phyloP scores from a whole-genome alignment of 768 basidiomycete species.

The Leccinum broughii region DNA sequence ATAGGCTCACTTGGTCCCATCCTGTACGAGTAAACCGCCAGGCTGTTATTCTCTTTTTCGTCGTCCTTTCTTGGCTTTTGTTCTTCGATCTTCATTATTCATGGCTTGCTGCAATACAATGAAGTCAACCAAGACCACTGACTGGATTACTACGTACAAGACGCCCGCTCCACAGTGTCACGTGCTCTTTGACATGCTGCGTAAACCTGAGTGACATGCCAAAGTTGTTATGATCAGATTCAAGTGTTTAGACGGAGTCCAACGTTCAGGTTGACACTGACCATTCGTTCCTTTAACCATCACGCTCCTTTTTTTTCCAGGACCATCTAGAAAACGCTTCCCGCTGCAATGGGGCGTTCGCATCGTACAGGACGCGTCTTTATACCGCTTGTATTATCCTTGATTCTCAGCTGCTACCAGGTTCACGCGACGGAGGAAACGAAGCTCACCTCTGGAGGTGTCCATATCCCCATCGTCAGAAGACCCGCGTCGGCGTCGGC shows the following conservation, averaged over 20 bases:
- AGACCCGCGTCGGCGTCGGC: background rate
- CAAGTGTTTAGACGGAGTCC: background rate
- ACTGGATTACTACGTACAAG: background rate
- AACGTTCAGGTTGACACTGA: background rate
- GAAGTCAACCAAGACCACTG: background rate
- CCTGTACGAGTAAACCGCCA: constrained; percentile 18
- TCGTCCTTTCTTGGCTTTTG: constrained; percentile 1
- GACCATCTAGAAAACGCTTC: background rate
- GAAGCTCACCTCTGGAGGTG: constrained; percentile 16
- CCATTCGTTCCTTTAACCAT: background rate
- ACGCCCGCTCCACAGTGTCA: constrained; percentile 1
- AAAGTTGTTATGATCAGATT: background rate
- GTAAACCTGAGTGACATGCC: background rate
- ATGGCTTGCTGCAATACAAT: constrained; percentile 1
- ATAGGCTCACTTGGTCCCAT: constrained; percentile 7
- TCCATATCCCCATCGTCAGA: constrained; percentile 28
- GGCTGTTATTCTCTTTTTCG: constrained; percentile 5
- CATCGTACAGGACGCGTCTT: constrained; percentile 8
- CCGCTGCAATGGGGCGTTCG: constrained; percentile 13
- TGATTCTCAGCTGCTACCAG: constrained; percentile 1
- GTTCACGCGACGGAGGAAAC: constrained; percentile 3
- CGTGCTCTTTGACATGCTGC: constrained; percentile 3
- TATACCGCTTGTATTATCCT: constrained; percentile 1
- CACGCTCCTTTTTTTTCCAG: background rate
- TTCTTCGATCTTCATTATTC: background rate